Base-by-base conservation (phyloP, 495 filamentous ascomycete genomes). In the Penicillium odoratum region DNA sequence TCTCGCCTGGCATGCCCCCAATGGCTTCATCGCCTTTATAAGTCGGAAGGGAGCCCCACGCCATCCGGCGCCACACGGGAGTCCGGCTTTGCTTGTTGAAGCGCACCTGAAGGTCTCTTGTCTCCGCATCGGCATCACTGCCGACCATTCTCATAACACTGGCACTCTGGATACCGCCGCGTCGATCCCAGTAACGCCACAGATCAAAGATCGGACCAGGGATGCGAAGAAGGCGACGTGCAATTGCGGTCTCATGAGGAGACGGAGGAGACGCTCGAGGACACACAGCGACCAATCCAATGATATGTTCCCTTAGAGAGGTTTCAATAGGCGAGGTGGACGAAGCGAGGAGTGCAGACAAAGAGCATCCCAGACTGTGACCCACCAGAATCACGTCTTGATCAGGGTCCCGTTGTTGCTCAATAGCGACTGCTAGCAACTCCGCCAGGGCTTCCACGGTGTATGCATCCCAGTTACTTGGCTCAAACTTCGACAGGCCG, bases 71-170 rank as follows among this genome's bases (percentile, higher is more conserved):
- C 84, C 89, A 96, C 0, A 95, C 90, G 0, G 88, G 78, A 0
- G 91, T 91, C 60, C 76, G 81, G 58, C 88, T 93, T 66, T 96
- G 91, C 51, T 80, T 79, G 70, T 98, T 98, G 76, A 88, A 97
- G 25, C 84, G 83, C 28, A 88, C 69, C 70, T 98, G 93, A 36
- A 97, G 77, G 56, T 82, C 83, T 67, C 88, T 89, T 2, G 88
- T 83, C 65, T 93, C 89, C 3, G 76, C 65, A 42, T 93, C 90
- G 10, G 91, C 91, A 58, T 83, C 77, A 13, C 74, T 70, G 5
- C 93, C 93, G 11, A 93, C 88, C 67, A 96, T 91, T 25, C 93
- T 81, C 33, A 69, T 78, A 44, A 98, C 90, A 58, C 91, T 96
- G 21, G 80, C 75, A 60, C 92, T 96, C 21, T 91, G 67, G 0